phyloP scores from a whole-genome alignment of 2,329 filamentous ascomycete species.

The Fusarium nodosum region DNA sequence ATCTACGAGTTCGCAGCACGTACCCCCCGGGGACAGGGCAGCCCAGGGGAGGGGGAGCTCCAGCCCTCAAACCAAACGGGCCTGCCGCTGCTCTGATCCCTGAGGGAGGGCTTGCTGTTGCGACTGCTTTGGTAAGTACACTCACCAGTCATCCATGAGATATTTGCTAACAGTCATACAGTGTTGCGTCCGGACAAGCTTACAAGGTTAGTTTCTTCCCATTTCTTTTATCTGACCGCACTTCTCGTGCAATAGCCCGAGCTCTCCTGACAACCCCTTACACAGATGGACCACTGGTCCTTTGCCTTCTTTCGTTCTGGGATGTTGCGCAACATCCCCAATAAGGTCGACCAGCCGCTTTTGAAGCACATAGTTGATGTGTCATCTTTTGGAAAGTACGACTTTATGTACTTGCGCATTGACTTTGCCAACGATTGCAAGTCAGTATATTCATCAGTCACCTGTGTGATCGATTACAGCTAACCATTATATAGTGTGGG shows the following conservation, averaged over 20 bases:
- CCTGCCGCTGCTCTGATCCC: no score
- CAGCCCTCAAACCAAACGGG: no score
- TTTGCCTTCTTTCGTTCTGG: neutral
- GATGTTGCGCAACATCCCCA: constrained; percentile 89
- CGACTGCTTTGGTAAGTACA: no score
- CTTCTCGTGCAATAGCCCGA: neutral
- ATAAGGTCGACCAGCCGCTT: constrained; percentile 83
- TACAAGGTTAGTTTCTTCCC: neutral
- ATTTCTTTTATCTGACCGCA: neutral
- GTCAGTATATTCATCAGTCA: constrained; percentile 62
- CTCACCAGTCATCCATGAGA: no score
- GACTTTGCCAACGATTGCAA: constrained; percentile 88
- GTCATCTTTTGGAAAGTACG: constrained; percentile 84
- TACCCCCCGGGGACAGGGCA: no score
- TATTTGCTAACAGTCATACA: no score
- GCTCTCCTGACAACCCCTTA: neutral
- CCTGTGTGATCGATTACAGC: neutral
- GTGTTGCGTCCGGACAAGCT: neutral
- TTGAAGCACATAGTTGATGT: constrained; percentile 85
- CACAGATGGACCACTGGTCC: neutral
- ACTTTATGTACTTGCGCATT: constrained; percentile 95
- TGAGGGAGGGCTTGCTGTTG: neutral
- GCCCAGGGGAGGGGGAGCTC: no score
- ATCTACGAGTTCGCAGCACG: neutral
- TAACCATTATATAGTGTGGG: constrained; percentile 76